Evolutionary conservation across 1,284 basidiomycete genomes (phyloP), one percentile per base, ranked within the genome.

Genomic region (Boletellus deceptivus): DNA sequence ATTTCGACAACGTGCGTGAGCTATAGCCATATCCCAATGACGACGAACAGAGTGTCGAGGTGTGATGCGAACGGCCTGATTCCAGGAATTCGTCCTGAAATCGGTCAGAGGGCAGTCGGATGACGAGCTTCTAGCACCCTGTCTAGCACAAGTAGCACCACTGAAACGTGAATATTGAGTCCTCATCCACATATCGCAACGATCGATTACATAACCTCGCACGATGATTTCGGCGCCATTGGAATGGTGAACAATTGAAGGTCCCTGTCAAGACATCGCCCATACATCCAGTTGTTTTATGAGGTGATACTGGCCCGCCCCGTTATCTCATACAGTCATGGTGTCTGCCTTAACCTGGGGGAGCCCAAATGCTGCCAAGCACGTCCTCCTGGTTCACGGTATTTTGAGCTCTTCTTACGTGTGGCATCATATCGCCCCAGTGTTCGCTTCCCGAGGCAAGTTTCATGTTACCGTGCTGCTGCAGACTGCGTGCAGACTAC

Each of bases 341-440:
- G 41, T 47, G 49, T 34, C 46, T 24, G 16, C 43, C 17, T 31
- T 48, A 0, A 57, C 53, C 29, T 63, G 61, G 53, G 55, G 61
- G 4, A 39, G 53, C 18, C 59, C 59, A 7, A 8, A 17, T 6
- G 52, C 59, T 2, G 6, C 50, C 22, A 65, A 58, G 17, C 63
- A 17, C 16, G 54, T 51, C 0, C 47, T 64, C 20, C 25, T 62
- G n/a, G 18, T 65, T 2, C 59, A 65, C 7, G 56, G 56, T 1
- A n/a, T 62, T 9, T 29, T 48, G 0, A 3, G 6, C 25, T 49
- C 54, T 0, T 59, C 57, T 2, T 37, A 33, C 10, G 13, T 0
- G 6, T 65, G 49, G 50, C 6, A 47, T 35, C 46, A 36, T 25
- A 35, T 62, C 16, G 57, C 52, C 1, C 40, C 11, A 0, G 34